These are phyloP conservation scores for Clitopilus passeckerianus DNA, from an alignment of 768 basidiomycete species.

Conservation along the genomic window DNA sequence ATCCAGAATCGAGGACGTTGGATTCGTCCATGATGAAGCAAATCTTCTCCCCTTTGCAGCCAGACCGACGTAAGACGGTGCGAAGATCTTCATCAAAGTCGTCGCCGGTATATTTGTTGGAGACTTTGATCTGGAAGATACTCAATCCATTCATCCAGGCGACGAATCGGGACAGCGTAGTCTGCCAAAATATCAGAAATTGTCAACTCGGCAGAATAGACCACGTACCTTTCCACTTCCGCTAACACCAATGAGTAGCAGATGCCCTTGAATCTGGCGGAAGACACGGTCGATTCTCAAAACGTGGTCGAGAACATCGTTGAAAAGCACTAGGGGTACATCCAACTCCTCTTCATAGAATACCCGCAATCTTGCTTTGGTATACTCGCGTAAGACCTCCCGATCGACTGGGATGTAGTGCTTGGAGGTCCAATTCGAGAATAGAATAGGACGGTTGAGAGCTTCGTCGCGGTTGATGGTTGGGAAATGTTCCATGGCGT, in stretches of 20 bases:
- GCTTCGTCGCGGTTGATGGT: constrained; percentile 87
- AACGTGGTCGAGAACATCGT: constrained; percentile 97
- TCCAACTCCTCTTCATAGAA: constrained; percentile 99
- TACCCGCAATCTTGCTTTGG: constrained; percentile 93
- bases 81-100: constrained; percentile 98
- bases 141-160: constrained; percentile 99
- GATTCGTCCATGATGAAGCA: constrained; percentile 99
- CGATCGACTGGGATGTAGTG: constrained; percentile 94
- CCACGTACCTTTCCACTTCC: constrained; percentile 90
- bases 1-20: constrained; percentile 97
- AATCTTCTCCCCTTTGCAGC: constrained; percentile 98
- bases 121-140: constrained; percentile 99
- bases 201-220: neutral
- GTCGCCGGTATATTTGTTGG: constrained; percentile 97
- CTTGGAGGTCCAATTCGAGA: constrained; percentile 99
- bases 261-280: constrained; percentile 95
- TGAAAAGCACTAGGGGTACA: constrained; percentile 95
- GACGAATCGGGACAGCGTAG: constrained; percentile 95
- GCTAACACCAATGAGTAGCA: constrained; percentile 95
- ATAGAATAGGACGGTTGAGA: constrained; percentile 83
- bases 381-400: constrained; percentile 90
- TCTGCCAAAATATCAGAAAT: constrained; percentile 42
- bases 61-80: constrained; percentile 89
- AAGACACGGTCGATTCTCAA: constrained; percentile 98
- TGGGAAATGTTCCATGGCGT: constrained; percentile 89